Evolutionary conservation across 306 rosid genomes (phyloP).

Genomic region (Abrus precatorius): DNA sequence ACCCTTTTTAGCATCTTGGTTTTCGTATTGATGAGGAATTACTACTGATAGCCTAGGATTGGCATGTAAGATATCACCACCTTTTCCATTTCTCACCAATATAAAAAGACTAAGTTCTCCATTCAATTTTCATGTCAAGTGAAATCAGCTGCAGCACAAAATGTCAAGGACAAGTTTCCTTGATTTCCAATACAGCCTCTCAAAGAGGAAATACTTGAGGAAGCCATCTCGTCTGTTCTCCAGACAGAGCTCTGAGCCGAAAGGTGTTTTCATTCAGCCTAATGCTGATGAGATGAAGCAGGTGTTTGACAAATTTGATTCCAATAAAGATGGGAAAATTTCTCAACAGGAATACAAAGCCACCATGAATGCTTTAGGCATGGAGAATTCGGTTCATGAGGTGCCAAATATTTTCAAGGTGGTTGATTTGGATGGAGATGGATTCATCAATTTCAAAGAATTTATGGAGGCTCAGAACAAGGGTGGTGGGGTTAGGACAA

Average conservation of each 20-base stretch:
- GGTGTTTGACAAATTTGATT: slow-evolving; percentile 80
- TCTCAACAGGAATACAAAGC: slow-evolving; percentile 79
- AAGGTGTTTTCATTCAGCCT: slow-evolving; percentile 58
- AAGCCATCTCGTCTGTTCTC: slow-evolving; percentile 66
- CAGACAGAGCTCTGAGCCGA: slow-evolving; percentile 63
- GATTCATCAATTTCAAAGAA: slow-evolving; percentile 75
- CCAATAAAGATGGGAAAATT: slow-evolving; percentile 80
- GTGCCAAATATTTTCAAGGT: slow-evolving; percentile 74
- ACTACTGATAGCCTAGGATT: slow-evolving; percentile 33
- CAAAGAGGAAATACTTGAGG: slow-evolving; percentile 67
- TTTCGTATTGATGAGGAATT: slow-evolving; percentile 58
- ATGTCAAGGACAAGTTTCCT: slow-evolving; percentile 69
- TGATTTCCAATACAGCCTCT: slow-evolving; percentile 79
- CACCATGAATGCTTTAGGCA: slow-evolving; percentile 67
- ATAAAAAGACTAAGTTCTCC: slow-evolving; percentile 4
- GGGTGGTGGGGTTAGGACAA: slow-evolving; percentile 68
- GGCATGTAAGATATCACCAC: slow-evolving; percentile 7
- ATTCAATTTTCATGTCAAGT: not conserved
- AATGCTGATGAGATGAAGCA: slow-evolving; percentile 73
- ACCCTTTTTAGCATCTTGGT: slow-evolving; percentile 50
- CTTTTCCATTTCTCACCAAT: slow-evolving; percentile 14
- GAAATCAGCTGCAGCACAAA: slow-evolving; percentile 40
- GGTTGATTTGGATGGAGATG: slow-evolving; percentile 86
- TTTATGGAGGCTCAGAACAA: slow-evolving; percentile 79
- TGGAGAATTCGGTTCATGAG: slow-evolving; percentile 58